Evolutionary conservation across 2,329 filamentous ascomycete genomes (phyloP).

Genomic region (Ophiocordyceps sinensis): DNA sequence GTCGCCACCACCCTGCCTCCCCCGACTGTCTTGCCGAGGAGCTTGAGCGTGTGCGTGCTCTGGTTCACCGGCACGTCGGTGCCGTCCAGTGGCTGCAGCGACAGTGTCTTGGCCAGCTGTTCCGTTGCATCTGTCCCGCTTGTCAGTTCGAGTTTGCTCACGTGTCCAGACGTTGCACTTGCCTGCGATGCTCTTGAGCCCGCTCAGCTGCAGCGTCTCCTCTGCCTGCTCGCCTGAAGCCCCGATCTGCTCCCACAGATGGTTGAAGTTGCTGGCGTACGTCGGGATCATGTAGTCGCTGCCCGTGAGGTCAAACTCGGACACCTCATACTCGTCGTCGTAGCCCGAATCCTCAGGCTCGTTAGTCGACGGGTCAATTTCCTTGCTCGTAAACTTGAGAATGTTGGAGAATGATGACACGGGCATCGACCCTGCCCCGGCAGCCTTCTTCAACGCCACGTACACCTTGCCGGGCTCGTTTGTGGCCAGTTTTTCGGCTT

Average conservation of each 20-base stretch:
- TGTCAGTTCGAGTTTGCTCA: background rate
- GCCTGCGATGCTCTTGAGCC: conserved; percentile 87
- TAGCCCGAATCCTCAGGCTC: conserved; percentile 88
- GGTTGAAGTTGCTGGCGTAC: conserved; percentile 89
- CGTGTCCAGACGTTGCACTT: conserved; percentile 21
- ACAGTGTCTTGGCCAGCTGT: conserved; percentile 72
- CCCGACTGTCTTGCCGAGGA: conserved; percentile 87
- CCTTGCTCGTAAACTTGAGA: conserved; percentile 94
- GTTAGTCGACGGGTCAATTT: conserved; percentile 87
- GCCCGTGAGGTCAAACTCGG: conserved; percentile 79
- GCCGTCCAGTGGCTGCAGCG: conserved; percentile 84
- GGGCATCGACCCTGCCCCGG: conserved; percentile 63
- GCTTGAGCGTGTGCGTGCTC: conserved; percentile 85
- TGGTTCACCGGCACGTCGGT: conserved; percentile 81
- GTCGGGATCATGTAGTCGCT: conserved; percentile 90
- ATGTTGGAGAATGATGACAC: conserved; percentile 76
- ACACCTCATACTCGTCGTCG: conserved; percentile 95
- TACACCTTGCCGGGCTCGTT: conserved; percentile 90
- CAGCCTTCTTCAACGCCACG: conserved; percentile 78
- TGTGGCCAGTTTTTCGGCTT: conserved; percentile 64
- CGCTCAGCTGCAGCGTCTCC: conserved; percentile 78
- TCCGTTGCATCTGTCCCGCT: conserved; percentile 66
- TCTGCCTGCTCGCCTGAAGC: conserved; percentile 79
- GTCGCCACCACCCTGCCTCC: conserved; percentile 79
- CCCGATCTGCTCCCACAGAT: conserved; percentile 87